Base-by-base conservation (phyloP, 208 protist genomes). In the Trypanosoma rangeli region DNA sequence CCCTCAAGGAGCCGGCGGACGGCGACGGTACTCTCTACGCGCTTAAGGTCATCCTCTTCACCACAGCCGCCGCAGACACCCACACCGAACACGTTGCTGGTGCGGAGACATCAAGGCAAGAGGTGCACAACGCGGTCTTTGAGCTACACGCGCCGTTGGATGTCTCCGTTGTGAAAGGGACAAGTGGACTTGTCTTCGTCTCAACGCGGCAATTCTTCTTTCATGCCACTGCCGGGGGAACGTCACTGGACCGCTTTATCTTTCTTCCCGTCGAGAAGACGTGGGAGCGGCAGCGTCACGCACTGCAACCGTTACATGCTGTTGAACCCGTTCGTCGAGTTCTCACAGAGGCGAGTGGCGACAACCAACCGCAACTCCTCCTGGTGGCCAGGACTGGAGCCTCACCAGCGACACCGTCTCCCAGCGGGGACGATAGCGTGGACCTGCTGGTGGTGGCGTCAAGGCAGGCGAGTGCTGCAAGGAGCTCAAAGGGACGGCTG, bases 181-280 rank as follows among this genome's bases (percentile, higher is more conserved):
- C 49, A 49, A 71, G 58, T 46, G 85, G 85, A 16, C 67, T 91
- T 57, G 13, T 84, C 9, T 87, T 91, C 56, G 7, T 80, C 49
- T 82, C 72, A 28, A 75, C 82, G 24, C 76, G 82, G 18, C 75
- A 86, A 31, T 80, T 86, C 20, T 68, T 91, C n/a, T 58, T 91
- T 18, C 57, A 64, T 54, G 72, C 81, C n/a, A 64, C 5, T 48
- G 31, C 57, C 7, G 44, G 42, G 26, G 57, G 20, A 0, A 49
- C 8, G 9, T n/a, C 55, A 50, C 35, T 74, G 28, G 69, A 74
- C 49, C 62, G 62, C 20, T 74, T 74, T 68, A 12, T 68, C 13
- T 74, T 63, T 50, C 42, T 63, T 35, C 42, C 62, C 18, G 53
- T 49, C 7, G 54, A 74, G 28, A 12, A 29, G 8, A 42, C 0